Evolutionary conservation across 2,329 filamentous ascomycete genomes (phyloP), one percentile per base, ranked within the genome.

Genomic region (Colletotrichum sp.): DNA sequence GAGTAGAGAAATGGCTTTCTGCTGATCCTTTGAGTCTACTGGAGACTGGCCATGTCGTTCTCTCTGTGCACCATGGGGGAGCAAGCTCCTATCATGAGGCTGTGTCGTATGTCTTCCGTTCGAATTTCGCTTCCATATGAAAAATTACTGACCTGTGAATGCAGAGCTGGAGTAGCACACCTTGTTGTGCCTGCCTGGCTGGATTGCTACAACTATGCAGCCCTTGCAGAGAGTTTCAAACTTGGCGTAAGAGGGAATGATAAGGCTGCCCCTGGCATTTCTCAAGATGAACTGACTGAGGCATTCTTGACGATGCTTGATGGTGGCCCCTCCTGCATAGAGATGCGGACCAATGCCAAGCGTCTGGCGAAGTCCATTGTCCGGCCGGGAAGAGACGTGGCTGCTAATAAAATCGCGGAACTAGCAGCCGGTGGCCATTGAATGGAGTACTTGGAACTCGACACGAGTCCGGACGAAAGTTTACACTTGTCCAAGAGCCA

Each of bases 141-240:
- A 52, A 52, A 2, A 3, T 67, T 55, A 55, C 36, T 75, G 73
- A 62, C 64, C 21, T 5, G 7, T 10, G n/a, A 69, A 32, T 52
- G 9, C 32, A 87, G 87, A 6, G 81, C 83, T 12, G 87, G 87
- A 3, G 80, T 87, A 5, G 84, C 87, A 3, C 87, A 89, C 55
- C 77, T 89, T 7, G 76, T 89, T 7, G 80, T 90, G 2, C 87
- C 88, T 0, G 75, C 84, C 0, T 89, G 88, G 88, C 80, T 84
- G 1, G 87, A 89, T 66, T 82, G 84, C 0, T 87, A 87, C 69
- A 86, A 87, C 64, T 88, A 84, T 69, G 87, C 87, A 9, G 80
- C 80, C 16, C 82, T 84, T 3, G 85, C 83, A 0, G 87, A 89
- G 77, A 84, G 81, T 65, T 77, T 87, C 0, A 84, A 84, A 0